phyloP scores from a whole-genome alignment of 768 basidiomycete genomes.

The Lactarius sp. region DNA sequence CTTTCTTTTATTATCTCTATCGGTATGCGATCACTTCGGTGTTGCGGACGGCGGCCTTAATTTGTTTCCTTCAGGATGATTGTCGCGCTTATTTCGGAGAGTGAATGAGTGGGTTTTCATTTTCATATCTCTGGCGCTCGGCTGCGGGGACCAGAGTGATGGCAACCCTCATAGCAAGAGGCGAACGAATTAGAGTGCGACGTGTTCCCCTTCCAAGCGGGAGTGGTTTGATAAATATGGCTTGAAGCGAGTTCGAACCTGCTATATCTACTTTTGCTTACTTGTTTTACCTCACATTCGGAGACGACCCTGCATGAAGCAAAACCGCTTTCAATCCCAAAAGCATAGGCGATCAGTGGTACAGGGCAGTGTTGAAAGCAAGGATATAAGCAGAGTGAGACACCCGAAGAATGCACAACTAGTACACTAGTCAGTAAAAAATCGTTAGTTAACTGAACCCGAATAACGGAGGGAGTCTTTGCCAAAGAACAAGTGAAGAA shows the following conservation, averaged over 20 bases:
- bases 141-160: not conserved
- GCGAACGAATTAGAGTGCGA: conserved; percentile 10
- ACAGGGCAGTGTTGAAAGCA: not conserved
- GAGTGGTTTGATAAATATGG: conserved; percentile 9
- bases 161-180: not conserved
- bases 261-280: conserved; percentile 27
- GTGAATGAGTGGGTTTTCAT: conserved; percentile 30
- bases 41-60: not conserved
- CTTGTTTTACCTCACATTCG: conserved; percentile 23
- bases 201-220: conserved; percentile 4
- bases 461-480: not conserved
- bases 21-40: conserved; percentile 46
- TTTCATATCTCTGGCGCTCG: not conserved
- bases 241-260: conserved; percentile 8
- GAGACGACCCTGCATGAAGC: conserved; percentile 16
- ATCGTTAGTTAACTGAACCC: conserved; percentile 2
- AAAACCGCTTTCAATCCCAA: conserved; percentile 11
- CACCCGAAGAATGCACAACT: not conserved
- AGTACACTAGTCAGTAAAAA: conserved; percentile 12
- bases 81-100: conserved; percentile 46
- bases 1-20: conserved; percentile 90
- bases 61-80: conserved; percentile 40
- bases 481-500: conserved; percentile 1
- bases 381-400: not conserved
- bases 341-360: not conserved